Percentiles rank a stretch among this genome's conserved stretches.
phyloP scores from a whole-genome alignment of 257 asterid genomes.

The Salvia miltiorrhiza region DNA sequence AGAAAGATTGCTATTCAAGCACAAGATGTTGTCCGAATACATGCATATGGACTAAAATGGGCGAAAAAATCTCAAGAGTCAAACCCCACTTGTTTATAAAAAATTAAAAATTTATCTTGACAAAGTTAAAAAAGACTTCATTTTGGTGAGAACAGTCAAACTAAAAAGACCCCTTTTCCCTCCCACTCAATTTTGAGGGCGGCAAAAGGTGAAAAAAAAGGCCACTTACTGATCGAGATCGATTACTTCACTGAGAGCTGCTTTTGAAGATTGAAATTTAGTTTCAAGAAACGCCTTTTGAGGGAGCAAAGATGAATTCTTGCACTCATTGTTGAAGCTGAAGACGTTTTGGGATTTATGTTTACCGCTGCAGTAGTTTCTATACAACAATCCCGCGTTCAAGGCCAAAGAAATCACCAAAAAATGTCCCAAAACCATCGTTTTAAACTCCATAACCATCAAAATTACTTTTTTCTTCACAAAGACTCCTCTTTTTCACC shows the following conservation, averaged over 20 bases:
- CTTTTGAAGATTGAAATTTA: conserved; percentile 23
- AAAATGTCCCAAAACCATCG: conserved; percentile 48
- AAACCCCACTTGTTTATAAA: conserved; percentile 28
- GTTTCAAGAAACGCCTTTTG: conserved; percentile 32
- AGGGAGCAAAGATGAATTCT: conserved; percentile 31
- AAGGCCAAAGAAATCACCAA: conserved; percentile 50
- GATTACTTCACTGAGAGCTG: conserved; percentile 35
- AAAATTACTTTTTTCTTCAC: background rate
- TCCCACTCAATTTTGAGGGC: conserved; percentile 10
- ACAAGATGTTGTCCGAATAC: conserved; percentile 11
- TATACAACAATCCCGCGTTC: conserved; percentile 50
- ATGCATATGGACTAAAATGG: conserved; percentile 11
- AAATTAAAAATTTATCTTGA: background rate
- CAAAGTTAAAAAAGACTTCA: background rate
- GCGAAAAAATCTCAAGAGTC: conserved; percentile 27
- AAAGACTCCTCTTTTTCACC: background rate
- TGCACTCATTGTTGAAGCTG: conserved; percentile 31
- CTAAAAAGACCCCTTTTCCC: conserved; percentile 7
- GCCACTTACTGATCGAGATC: conserved; percentile 84
- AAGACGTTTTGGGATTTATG: conserved; percentile 30
- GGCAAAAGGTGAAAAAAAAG: background rate
- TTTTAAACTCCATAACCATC: conserved; percentile 32
- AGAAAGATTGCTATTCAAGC: background rate
- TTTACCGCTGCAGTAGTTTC: conserved; percentile 41
- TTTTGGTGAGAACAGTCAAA: conserved; percentile 26